These are phyloP conservation scores for Yueomyces sp. DNA, from an alignment of 805 yeast genomes.

Conservation along the genomic window DNA sequence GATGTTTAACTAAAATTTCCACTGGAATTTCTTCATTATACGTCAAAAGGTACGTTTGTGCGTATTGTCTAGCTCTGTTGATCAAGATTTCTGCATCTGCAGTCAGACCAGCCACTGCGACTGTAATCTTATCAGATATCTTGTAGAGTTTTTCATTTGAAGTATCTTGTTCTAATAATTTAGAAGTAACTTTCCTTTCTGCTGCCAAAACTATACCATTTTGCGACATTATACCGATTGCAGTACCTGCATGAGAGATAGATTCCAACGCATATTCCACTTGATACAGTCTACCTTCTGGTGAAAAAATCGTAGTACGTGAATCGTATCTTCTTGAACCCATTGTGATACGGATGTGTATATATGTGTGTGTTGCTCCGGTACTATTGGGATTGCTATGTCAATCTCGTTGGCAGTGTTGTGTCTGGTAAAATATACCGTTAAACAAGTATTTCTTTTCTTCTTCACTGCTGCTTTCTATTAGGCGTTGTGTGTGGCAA, in stretches of 20 bases:
- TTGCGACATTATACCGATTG: constrained; percentile 80
- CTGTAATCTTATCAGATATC: constrained; percentile 67
- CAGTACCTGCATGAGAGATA: constrained; percentile 93
- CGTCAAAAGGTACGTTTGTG: constrained; percentile 74
- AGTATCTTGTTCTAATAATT: constrained; percentile 85
- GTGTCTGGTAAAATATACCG: too few relatives aligned
- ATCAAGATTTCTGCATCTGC: constrained; percentile 91
- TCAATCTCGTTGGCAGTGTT: too few relatives aligned
- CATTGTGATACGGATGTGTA: constrained; percentile 20
- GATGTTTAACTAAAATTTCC: constrained; percentile 71
- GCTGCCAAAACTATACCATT: constrained; percentile 93
- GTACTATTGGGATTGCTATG: neutral
- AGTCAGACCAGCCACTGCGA: constrained; percentile 97
- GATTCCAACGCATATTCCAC: constrained; percentile 97
- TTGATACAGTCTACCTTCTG: constrained; percentile 96
- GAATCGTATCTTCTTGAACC: constrained; percentile 97
- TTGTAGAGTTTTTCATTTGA: constrained; percentile 86
- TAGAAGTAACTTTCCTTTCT: constrained; percentile 88
- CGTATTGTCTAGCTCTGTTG: constrained; percentile 70
- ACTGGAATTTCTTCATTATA: constrained; percentile 93
- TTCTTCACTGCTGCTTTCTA: too few relatives aligned
- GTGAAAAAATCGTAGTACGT: constrained; percentile 96
- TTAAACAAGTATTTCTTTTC: too few relatives aligned
- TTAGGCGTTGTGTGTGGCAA: too few relatives aligned
- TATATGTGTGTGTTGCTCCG: neutral